These are phyloP conservation scores for Chloropicon primus DNA, from an alignment of 139 green algal species.

Conservation along the genomic window DNA sequence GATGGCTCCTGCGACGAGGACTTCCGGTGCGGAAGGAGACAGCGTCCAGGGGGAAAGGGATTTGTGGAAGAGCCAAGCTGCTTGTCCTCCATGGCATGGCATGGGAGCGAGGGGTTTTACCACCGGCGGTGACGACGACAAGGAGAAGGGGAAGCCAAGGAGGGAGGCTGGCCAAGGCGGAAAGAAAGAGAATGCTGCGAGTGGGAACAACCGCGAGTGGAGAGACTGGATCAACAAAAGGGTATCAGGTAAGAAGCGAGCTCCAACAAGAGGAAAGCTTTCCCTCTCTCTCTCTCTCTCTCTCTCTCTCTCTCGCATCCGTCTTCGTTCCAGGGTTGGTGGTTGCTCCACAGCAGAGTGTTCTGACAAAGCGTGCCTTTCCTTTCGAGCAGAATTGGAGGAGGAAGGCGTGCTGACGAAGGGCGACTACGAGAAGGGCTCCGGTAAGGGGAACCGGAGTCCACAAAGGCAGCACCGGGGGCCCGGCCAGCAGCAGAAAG, in stretches of 20 bases:
- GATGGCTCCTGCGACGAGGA: too few relatives aligned
- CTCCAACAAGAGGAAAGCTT: background rate
- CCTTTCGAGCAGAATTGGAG: background rate
- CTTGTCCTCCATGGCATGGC: too few relatives aligned
- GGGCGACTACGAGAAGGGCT: background rate
- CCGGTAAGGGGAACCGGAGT: background rate
- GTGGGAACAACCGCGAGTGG: background rate
- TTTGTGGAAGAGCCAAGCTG: too few relatives aligned
- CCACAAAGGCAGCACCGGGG: background rate
- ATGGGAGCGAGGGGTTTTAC: too few relatives aligned
- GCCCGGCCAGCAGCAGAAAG: background rate
- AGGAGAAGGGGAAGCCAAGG: background rate
- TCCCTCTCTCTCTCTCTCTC: background rate
- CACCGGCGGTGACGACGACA: background rate
- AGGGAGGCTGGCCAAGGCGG: too few relatives aligned
- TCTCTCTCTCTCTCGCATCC: background rate
- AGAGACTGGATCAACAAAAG: background rate
- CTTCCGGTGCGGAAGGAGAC: too few relatives aligned
- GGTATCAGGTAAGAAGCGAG: background rate
- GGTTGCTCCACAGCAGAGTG: too few relatives aligned
- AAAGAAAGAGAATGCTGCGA: too few relatives aligned
- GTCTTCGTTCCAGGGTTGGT: too few relatives aligned
- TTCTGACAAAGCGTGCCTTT: too few relatives aligned
- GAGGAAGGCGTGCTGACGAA: background rate
- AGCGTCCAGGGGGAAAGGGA: too few relatives aligned